A percentile compares a stretch with the other conserved stretches of the same genome.
These are phyloP conservation scores for Puccinellia tenuiflora DNA, from an alignment of 176 grass and related monocot species.

Conservation along the genomic window DNA sequence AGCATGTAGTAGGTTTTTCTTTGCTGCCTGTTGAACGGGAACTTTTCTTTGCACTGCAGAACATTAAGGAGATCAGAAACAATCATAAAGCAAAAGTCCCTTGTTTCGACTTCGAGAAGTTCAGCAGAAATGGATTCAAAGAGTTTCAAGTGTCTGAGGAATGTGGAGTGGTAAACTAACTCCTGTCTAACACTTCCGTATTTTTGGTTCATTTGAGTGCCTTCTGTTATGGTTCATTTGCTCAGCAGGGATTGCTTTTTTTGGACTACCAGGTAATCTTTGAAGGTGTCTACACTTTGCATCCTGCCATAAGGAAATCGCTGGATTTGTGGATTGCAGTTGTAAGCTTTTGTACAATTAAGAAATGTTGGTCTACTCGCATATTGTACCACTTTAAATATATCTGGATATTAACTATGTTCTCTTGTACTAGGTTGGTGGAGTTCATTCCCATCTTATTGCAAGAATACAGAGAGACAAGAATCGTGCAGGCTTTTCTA, in stretches of 20 bases:
- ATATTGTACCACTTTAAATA: too few relatives aligned
- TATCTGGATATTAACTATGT: too few relatives aligned
- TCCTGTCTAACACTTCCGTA: neutral
- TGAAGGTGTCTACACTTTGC: conserved; percentile 95
- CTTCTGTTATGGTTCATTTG: conserved; percentile 35
- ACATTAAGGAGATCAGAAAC: conserved; percentile 86
- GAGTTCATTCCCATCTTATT: conserved; percentile 97
- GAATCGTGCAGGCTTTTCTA: conserved; percentile 71
- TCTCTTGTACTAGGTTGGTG: conserved; percentile 64
- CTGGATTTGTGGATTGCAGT: conserved; percentile 99
- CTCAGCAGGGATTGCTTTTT: neutral
- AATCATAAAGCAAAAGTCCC: conserved; percentile 83
- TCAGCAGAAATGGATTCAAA: conserved; percentile 79
- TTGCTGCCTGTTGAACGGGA: neutral
- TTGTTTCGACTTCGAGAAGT: conserved; percentile 95
- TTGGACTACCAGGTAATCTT: conserved; percentile 77
- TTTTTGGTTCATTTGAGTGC: neutral
- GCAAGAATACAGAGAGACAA: conserved; percentile 97
- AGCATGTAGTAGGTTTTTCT: neutral
- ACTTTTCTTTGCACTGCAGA: conserved; percentile 53
- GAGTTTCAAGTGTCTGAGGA: conserved; percentile 96
- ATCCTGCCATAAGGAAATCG: conserved; percentile 91
- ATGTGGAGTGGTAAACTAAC: conserved; percentile 89
- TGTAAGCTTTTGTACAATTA: conserved; percentile 52
- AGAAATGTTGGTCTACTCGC: conserved; percentile 5